A percentile compares a stretch with the other conserved stretches of the same genome.
Conservation (phyloP, 108 stramenopile species). For the Cyclotella baltica region DNA sequence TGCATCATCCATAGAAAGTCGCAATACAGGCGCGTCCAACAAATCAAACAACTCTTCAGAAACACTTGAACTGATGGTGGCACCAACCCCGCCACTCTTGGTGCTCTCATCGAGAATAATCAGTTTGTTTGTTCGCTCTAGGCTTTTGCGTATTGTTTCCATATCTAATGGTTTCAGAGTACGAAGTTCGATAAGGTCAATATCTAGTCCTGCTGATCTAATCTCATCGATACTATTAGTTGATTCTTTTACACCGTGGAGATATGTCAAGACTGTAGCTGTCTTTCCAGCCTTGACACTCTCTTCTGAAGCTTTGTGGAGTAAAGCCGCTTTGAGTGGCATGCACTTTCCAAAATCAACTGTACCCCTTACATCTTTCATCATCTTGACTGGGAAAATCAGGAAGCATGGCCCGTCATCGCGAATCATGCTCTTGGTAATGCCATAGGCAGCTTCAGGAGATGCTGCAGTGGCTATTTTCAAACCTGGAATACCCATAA, state of each 20-base stretch:
- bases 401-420: conserved; percentile 75
- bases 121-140: conserved; percentile 63
- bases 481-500: conserved; percentile 76
- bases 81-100: conserved; percentile 68
- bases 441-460: conserved; percentile 70
- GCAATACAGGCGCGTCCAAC: conserved; percentile 69
- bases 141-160: conserved; percentile 59
- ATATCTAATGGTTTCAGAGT: conserved; percentile 71
- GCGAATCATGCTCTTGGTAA: conserved; percentile 69
- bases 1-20: conserved; percentile 75
- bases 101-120: conserved; percentile 73
- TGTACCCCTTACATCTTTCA: conserved; percentile 66
- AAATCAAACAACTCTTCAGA: conserved; percentile 68
- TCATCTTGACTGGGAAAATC: conserved; percentile 70
- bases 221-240: conserved; percentile 41
- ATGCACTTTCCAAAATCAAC: conserved; percentile 57
- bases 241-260: conserved; percentile 73
- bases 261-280: conserved; percentile 73
- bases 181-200: conserved; percentile 75
- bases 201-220: conserved; percentile 49
- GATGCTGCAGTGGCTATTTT: conserved; percentile 72
- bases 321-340: conserved; percentile 60
- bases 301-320: conserved; percentile 54
- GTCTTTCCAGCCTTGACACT: conserved; percentile 58
- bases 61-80: conserved; percentile 66